These are phyloP conservation scores for Starmerella vitae DNA, from an alignment of 805 yeast species.

Conservation along the genomic window DNA sequence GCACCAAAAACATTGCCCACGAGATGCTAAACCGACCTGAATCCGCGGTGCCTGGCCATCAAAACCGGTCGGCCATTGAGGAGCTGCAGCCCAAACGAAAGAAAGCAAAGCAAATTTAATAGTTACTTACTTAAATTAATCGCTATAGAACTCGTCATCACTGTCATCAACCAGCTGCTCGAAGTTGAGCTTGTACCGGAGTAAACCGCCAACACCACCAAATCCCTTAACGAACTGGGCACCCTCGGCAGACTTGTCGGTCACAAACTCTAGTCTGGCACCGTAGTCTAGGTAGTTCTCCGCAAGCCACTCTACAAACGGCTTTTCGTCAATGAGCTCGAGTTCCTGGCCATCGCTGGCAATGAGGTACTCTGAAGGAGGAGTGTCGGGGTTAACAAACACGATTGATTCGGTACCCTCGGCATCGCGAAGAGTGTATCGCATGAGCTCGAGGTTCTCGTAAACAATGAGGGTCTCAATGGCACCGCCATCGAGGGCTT, in stretches of 20 bases:
- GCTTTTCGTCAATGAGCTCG: conserved; percentile 74
- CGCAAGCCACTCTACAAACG: conserved; percentile 93
- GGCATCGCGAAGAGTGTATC: conserved; percentile 71
- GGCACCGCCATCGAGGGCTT: conserved; percentile 93
- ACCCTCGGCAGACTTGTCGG: conserved; percentile 95
- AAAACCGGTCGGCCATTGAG: conserved; percentile 17
- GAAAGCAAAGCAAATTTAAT: not conserved
- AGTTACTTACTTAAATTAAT: conserved; percentile 8
- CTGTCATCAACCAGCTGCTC: conserved; percentile 84
- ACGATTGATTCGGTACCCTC: conserved; percentile 68
- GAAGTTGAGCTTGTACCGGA: conserved; percentile 93
- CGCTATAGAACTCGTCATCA: conserved; percentile 64
- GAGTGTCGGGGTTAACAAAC: conserved; percentile 56
- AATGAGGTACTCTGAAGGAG: conserved; percentile 59
- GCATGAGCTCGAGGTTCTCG: conserved; percentile 74
- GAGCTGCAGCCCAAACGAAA: conserved; percentile 11
- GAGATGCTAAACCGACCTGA: conserved; percentile 19
- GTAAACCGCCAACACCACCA: conserved; percentile 96
- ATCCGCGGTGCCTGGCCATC: conserved; percentile 17
- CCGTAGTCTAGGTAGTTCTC: conserved; percentile 91
- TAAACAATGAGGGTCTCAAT: conserved; percentile 84
- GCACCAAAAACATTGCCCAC: conserved; percentile 26
- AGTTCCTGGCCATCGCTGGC: conserved; percentile 89
- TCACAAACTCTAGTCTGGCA: conserved; percentile 89
- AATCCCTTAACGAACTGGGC: conserved; percentile 96